Evolutionary conservation across 768 basidiomycete species (phyloP), one percentile per base, ranked within the genome.

Genomic region (Paxillus rubicundulus): DNA sequence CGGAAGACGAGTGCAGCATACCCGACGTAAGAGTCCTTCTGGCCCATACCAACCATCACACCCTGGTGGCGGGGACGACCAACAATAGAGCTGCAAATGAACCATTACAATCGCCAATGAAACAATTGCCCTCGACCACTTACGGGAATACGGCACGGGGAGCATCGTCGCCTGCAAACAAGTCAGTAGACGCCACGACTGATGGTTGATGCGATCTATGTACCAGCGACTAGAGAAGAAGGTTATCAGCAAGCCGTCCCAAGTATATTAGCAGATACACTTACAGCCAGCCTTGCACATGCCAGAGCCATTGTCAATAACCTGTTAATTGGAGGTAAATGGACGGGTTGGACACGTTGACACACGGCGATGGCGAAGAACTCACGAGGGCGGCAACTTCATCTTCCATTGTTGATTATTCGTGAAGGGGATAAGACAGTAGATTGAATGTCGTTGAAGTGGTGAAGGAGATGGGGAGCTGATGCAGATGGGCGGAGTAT

Each of bases 251-350:
- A 16, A 65, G 60, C 43, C 39, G 28, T 32, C 20, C 21, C 34
- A 18, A 36, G 14, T 32, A 36, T 45, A 56, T 45, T 55, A 47
- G 47, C 30, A 24, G 50, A 62, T 61, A 58, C 36, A 86, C 88
- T 64, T 72, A 92, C 90, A 93, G 76, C 97, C 96, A 84, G 96
- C 96, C 80, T 98, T 98, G 88, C 95, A 98, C 95, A 98, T 98
- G 76, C 95, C 96, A 69, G 95, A 98, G 69, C 92, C 92, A 73
- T 91, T 91, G 74, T 92, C 88, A 70, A 90, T 87, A 73, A 91
- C 89, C 88, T 89, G 45, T n/a, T 2, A 13, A 59, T 16, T 28
- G 44, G 20, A 27, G 27, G 37, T 46, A 14, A 17, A 37, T 60
- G 37, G 54, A 42, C 20, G 18, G 9, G 39, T 17, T 14, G 41